Percentiles rank a stretch among this genome's conserved stretches.
Conservation (phyloP, 768 basidiomycete genomes). For the Mycena metata region DNA sequence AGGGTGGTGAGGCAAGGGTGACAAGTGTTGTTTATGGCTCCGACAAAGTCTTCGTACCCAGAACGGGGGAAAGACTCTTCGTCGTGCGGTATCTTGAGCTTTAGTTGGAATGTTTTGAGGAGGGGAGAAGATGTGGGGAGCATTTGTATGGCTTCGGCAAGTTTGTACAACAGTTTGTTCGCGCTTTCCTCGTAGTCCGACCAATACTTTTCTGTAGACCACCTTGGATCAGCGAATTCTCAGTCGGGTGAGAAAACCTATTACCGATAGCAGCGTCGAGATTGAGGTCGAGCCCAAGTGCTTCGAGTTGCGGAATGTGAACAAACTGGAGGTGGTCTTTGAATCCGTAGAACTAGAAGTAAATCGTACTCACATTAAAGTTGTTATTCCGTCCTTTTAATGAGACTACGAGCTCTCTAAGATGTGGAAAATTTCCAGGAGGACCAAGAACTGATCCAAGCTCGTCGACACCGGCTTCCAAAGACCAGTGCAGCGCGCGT, state of each 20-base stretch:
- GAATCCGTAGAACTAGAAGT: too few relatives aligned
- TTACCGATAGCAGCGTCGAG: too few relatives aligned
- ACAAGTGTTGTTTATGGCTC: neutral
- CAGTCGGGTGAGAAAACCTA: too few relatives aligned
- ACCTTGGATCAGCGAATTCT: too few relatives aligned
- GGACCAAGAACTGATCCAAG: constrained; percentile 9
- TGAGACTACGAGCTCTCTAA: constrained; percentile 10
- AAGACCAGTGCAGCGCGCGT: constrained; percentile 17
- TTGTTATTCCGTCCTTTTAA: neutral
- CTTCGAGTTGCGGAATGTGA: neutral
- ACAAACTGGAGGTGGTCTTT: constrained; percentile 15
- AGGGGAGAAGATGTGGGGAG: constrained; percentile 17
- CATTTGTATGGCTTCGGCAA: constrained; percentile 17
- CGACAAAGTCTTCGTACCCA: too few relatives aligned
- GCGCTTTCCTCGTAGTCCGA: too few relatives aligned
- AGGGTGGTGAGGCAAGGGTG: neutral
- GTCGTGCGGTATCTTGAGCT: neutral
- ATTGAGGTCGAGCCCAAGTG: neutral
- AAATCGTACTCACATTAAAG: constrained; percentile 8
- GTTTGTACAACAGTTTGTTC: too few relatives aligned
- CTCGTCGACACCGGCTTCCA: constrained; percentile 15
- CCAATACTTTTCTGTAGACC: too few relatives aligned
- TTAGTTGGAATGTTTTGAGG: constrained; percentile 6
- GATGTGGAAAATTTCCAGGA: constrained; percentile 13
- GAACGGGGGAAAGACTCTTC: neutral